Conservation (phyloP, 2,329 filamentous ascomycete genomes). For the Coniochaeta prunicola region DNA sequence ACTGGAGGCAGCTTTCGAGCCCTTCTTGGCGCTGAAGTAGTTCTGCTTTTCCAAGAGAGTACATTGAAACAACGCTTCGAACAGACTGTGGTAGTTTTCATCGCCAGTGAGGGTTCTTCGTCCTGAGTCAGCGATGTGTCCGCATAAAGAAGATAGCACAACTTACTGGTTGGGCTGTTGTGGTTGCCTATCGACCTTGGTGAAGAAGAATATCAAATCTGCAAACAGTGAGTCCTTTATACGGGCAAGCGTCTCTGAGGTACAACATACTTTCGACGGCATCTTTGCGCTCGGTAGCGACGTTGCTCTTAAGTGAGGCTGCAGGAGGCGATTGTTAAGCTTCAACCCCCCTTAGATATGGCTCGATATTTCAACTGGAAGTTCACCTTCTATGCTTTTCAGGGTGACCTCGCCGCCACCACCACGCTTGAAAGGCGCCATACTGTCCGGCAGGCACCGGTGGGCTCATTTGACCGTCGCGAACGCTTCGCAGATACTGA, state of each 20-base stretch:
- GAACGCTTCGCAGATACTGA: background rate
- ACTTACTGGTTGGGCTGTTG: conserved; percentile 10
- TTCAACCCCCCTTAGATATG: background rate
- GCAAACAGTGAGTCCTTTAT: background rate
- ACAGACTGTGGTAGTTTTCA: conserved; percentile 73
- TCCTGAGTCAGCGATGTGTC: background rate
- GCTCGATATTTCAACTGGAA: background rate
- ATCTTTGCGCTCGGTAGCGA: conserved; percentile 10
- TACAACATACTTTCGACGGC: conserved; percentile 14
- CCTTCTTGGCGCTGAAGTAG: conserved; percentile 47
- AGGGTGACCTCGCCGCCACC: background rate
- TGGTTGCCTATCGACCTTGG: conserved; percentile 10
- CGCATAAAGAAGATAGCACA: background rate
- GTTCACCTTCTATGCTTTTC: conserved; percentile 1
- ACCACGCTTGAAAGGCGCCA: background rate
- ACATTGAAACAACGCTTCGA: conserved; percentile 71
- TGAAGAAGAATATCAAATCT: conserved; percentile 16
- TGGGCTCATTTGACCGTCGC: background rate
- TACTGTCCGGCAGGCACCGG: background rate
- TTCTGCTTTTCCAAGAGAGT: conserved; percentile 59
- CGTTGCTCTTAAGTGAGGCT: conserved; percentile 9
- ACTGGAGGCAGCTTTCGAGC: conserved; percentile 37
- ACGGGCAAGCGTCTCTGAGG: background rate
- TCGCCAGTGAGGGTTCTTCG: conserved; percentile 49
- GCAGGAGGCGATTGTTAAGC: background rate